phyloP scores from a whole-genome alignment of 306 rosid species.

The Notholithocarpus densiflorus region DNA sequence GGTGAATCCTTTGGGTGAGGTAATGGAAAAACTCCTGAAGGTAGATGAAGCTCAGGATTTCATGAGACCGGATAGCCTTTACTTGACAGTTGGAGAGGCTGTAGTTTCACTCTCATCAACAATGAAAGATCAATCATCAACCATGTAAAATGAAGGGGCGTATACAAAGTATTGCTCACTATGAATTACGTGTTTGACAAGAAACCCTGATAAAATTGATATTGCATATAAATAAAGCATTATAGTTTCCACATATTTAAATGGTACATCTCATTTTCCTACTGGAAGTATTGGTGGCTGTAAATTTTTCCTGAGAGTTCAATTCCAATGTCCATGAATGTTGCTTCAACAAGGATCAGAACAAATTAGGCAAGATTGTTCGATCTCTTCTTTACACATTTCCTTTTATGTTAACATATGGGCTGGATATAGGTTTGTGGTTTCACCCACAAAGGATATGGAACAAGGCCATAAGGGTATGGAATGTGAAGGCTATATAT shows the following conservation, averaged over 20 bases:
- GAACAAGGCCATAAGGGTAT: too few species aligned
- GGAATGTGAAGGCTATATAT: too few species aligned
- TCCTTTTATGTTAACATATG: background rate
- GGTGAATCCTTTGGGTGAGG: conserved; percentile 94
- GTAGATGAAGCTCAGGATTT: conserved; percentile 48
- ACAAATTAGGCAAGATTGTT: background rate
- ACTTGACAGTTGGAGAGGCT: conserved; percentile 75
- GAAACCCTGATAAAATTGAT: conserved; percentile 13
- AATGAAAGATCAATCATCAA: conserved; percentile 38
- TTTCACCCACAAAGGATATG: too few species aligned
- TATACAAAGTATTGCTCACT: conserved; percentile 1
- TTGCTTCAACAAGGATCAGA: background rate
- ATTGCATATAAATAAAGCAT: conserved; percentile 4
- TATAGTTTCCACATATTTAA: conserved; percentile 5
- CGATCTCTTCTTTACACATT: background rate
- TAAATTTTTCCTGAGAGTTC: background rate
- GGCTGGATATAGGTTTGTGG: too few species aligned
- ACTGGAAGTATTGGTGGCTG: background rate
- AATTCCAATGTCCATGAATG: background rate
- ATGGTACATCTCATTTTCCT: background rate
- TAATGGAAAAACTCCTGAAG: conserved; percentile 55
- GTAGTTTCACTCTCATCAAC: conserved; percentile 53
- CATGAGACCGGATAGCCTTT: conserved; percentile 44
- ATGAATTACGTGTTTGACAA: background rate
- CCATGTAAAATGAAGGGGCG: conserved; percentile 18